phyloP scores from a whole-genome alignment of 2,329 filamentous ascomycete species.

The Apiospora rasikravindrae region DNA sequence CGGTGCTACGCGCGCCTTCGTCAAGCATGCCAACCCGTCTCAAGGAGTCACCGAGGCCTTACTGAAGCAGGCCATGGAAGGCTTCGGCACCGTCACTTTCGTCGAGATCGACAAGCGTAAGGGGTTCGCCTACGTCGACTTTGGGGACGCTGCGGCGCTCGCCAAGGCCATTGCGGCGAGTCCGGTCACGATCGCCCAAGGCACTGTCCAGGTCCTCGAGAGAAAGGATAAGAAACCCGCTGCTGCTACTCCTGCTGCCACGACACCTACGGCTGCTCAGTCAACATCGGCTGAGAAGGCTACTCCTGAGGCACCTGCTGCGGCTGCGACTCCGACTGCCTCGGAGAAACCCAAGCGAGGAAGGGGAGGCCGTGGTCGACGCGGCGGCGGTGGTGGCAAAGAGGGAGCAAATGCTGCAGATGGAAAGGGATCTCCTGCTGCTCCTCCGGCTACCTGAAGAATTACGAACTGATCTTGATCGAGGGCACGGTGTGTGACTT shows the following conservation, averaged over 20 bases:
- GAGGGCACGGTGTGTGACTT: not conserved
- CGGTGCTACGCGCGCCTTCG: slow-evolving; percentile 70
- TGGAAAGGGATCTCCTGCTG: not conserved
- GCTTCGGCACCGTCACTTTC: slow-evolving; percentile 75
- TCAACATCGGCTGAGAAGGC: slow-evolving; percentile 14
- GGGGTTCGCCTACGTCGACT: slow-evolving; percentile 92
- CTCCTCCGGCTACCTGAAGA: not conserved
- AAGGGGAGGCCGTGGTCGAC: slow-evolving; percentile 37
- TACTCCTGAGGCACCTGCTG: slow-evolving; percentile 27
- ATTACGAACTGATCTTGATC: not conserved
- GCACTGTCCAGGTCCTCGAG: slow-evolving; percentile 85
- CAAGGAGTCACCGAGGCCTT: slow-evolving; percentile 88
- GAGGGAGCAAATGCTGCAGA: not conserved
- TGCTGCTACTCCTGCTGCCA: not conserved
- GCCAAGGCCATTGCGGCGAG: slow-evolving; percentile 82
- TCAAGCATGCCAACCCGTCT: slow-evolving; percentile 85
- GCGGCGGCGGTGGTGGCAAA: slow-evolving; percentile 28
- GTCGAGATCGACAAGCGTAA: slow-evolving; percentile 96
- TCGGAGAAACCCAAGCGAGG: slow-evolving; percentile 38
- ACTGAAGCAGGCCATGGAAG: slow-evolving; percentile 74
- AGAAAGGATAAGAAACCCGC: slow-evolving; percentile 64
- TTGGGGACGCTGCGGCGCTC: slow-evolving; percentile 73
- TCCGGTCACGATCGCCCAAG: slow-evolving; percentile 81
- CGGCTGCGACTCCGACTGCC: slow-evolving; percentile 28
- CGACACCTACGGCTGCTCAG: not conserved